Base-by-base conservation (phyloP, 495 filamentous ascomycete species). In the Coniosporium apollinis region DNA sequence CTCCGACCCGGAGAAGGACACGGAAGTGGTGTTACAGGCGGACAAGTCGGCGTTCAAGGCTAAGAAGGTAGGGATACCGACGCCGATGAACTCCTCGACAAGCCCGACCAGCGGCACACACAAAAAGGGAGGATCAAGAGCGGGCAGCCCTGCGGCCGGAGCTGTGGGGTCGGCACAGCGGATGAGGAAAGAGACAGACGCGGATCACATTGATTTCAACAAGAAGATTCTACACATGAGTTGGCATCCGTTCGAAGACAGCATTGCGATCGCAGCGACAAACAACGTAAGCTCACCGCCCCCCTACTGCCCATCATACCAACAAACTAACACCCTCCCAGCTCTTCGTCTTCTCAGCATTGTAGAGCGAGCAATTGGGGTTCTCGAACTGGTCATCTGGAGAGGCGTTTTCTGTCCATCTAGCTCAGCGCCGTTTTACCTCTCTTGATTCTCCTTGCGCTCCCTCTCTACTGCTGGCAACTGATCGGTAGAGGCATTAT, bases 211-310 rank as follows among this genome's bases (percentile, higher is more conserved):
- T 60, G 89, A 97, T 55, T 97, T 96, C 64, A 96, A 97, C 69
- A 97, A 97, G 77, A 97, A 97, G 74, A 97, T 97, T 55, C 52
- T 97, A 56, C 89, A 97, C 56, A 97, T 97, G 89, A 96, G 89
- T 61, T 97, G 89, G 89, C 89, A 97, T 74, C 89, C 89, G 31
- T 94, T 84, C 54, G 89, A 97, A 64, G 89, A 97, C 63, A 94
- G 87, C 61, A 97, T 97, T 65, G 89, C 89, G 28, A 97, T 97
- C 67, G 89, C 89, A 40, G 89, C 89, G 33, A 97, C 89, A 42
- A 97, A 97, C 66, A 97, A 97, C 60, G 89, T 96, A 60, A 78
- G 83, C 69, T 10, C 28, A 14, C 3, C 4, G 26, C 30, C 32
- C 38, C 6, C 22, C 13, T 35, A 15, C 19, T 29, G 41, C 36